Evolutionary conservation across 768 basidiomycete species (phyloP).

Genomic region (Tulasnella calospora): DNA sequence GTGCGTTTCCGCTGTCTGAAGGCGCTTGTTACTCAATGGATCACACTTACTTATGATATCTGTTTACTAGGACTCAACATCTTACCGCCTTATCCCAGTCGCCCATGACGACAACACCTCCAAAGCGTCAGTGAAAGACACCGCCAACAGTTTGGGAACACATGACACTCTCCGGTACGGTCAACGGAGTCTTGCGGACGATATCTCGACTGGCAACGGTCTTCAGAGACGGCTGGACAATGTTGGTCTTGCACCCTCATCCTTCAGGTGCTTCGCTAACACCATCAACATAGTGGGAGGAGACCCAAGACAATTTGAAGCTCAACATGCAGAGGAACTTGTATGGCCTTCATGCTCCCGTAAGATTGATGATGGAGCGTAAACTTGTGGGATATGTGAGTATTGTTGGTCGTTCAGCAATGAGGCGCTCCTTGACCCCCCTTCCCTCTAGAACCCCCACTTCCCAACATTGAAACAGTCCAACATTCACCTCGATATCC

Average conservation of each 20-base stretch:
- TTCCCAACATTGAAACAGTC: slow-evolving; percentile 60
- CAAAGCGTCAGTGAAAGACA: slow-evolving; percentile 61
- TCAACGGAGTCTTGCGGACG: slow-evolving; percentile 70
- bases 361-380: slow-evolving; percentile 90
- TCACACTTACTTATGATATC: background rate
- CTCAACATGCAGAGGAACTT: slow-evolving; percentile 78
- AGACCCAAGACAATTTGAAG: slow-evolving; percentile 82
- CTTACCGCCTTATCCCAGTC: slow-evolving; percentile 58
- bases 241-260: slow-evolving; percentile 44
- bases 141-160: slow-evolving; percentile 68
- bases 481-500: slow-evolving; percentile 85
- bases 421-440: background rate
- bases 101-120: slow-evolving; percentile 37
- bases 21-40: background rate
- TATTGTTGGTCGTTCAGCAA: slow-evolving; percentile 24
- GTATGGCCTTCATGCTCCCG: slow-evolving; percentile 83
- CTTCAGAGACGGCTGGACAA: slow-evolving; percentile 71
- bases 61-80: slow-evolving; percentile 13
- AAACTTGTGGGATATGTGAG: slow-evolving; percentile 73
- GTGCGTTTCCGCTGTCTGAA: background rate
- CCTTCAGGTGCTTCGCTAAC: background rate
- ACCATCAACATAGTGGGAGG: slow-evolving; percentile 69
- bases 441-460: slow-evolving; percentile 52
- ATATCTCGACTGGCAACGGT: slow-evolving; percentile 56
- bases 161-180: slow-evolving; percentile 89